Percentiles rank a stretch among this genome's conserved stretches.
These are phyloP conservation scores for Aleurites moluccanus DNA, from an alignment of 441 rosid genomes.

Conservation along the genomic window DNA sequence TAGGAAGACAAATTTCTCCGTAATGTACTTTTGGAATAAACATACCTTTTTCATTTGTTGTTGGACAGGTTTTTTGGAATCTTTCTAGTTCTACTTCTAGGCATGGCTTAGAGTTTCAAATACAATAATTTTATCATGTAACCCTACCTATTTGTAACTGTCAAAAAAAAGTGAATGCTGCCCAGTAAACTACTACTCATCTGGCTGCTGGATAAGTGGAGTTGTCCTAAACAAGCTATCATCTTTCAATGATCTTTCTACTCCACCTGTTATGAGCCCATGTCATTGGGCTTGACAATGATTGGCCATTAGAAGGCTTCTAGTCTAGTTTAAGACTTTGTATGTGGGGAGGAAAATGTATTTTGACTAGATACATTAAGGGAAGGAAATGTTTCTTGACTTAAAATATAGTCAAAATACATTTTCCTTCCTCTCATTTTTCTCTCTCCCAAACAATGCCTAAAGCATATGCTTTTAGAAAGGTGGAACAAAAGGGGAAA, in stretches of 20 bases:
- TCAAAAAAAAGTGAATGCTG: not conserved
- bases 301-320: not conserved
- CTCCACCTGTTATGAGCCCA: not conserved
- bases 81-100: not conserved
- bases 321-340: not conserved
- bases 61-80: not conserved
- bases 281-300: not conserved
- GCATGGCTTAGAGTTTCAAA: not conserved
- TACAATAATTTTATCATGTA: not conserved
- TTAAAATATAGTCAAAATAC: too few species aligned
- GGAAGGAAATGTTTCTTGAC: too few species aligned
- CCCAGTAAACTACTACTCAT: not conserved
- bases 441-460: too few species aligned
- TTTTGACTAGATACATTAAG: too few species aligned
- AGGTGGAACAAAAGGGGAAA: not conserved
- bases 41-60: not conserved
- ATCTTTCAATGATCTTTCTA: not conserved
- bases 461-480: not conserved
- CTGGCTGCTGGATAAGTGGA: not conserved
- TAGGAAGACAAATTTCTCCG: not conserved
- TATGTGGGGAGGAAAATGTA: too few species aligned
- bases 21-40: not conserved
- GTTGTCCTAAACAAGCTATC: not conserved
- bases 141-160: not conserved
- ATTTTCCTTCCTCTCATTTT: too few species aligned